Evolutionary conservation across 2,329 filamentous ascomycete genomes (phyloP).

Genomic region (Mycosphaerelloides madeirae): DNA sequence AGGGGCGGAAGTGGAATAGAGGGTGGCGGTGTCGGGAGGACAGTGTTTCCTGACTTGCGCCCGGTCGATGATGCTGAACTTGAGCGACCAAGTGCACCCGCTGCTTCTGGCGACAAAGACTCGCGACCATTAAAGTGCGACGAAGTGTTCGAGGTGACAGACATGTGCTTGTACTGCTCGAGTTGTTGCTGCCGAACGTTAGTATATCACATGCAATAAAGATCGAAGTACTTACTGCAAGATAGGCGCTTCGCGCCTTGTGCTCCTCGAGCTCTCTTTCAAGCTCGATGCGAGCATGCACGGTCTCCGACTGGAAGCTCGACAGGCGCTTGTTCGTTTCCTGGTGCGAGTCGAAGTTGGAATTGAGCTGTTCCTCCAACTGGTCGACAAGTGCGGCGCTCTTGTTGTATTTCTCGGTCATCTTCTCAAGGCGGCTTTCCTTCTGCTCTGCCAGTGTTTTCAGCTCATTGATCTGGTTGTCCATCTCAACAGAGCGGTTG

Average conservation of each 20-base stretch:
- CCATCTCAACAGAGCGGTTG: conserved; percentile 37
- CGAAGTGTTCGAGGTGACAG: conserved; percentile 28
- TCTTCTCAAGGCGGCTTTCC: conserved; percentile 53
- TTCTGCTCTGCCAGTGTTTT: conserved; percentile 51
- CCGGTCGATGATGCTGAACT: conserved; percentile 63
- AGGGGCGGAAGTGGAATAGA: conserved; percentile 93
- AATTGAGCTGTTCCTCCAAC: conserved; percentile 91
- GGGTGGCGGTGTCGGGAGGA: conserved; percentile 87
- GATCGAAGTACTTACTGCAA: conserved; percentile 58
- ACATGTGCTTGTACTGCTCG: conserved; percentile 29
- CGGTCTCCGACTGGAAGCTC: conserved; percentile 50
- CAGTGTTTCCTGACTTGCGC: conserved; percentile 81
- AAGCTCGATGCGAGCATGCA: conserved; percentile 42
- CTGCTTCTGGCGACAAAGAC: conserved; percentile 43
- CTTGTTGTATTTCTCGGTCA: conserved; percentile 72
- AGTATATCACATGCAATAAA: conserved; percentile 7
- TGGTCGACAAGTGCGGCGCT: conserved; percentile 89
- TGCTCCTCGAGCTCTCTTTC: conserved; percentile 70
- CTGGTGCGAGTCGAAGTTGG: conserved; percentile 91
- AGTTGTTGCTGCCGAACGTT: conserved; percentile 59
- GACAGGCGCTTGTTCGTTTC: conserved; percentile 79
- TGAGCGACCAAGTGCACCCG: conserved; percentile 47
- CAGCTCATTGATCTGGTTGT: conserved; percentile 43
- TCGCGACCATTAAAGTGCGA: conserved; percentile 39
- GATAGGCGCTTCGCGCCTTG: conserved; percentile 64